Evolutionary conservation across 192 early-diverging fungal genomes (phyloP), one percentile per base, ranked within the genome.

Genomic region (Physocladia obscura): DNA sequence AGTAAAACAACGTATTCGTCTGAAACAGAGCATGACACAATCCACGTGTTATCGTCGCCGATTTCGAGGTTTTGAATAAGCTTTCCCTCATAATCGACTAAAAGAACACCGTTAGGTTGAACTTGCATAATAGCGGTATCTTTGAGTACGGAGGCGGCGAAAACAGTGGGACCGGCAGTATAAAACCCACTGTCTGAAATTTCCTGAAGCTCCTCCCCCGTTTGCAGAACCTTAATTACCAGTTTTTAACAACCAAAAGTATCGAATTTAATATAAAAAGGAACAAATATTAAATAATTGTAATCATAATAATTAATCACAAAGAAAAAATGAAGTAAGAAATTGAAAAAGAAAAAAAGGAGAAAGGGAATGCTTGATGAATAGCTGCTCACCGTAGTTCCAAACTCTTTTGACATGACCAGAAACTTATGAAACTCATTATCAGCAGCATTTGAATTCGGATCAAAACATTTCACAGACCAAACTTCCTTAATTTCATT

Each of bases 151-250:
- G 89, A 84, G 8, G 89, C 89, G 3, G 90, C 91, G 1, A 73
- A 82, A n/a, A 99, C 76, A 0, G 95, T 95, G 4, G 91, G 85
- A 0, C 90, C 93, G 19, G 76, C 71, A 0, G 82, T 82, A 62
- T 84, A 92, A 67, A 97, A 98, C 2, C 86, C 89, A 1, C 82
- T 84, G 30, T 84, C 81, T 21, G 88, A 86, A 51, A 94, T 71
- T 78, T 98, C 90, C 24, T 83, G 77, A 31, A 97, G 74, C 54
- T 96, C 94, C 31, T 93, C 89, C 52, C 93, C 93, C 1, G 90
- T 88, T 26, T 80, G 76, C 57, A 98, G 79, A 21, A 96, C 89
- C 90, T 92, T 56, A 30, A 51, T 52, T 40, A 38, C 54, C 24
- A 17, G 44, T 51, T 29, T 19, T 11, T 27, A 1, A 64, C 0